Evolutionary conservation across 176 grass and related monocot genomes (phyloP).

Genomic region (Ananas comosus): DNA sequence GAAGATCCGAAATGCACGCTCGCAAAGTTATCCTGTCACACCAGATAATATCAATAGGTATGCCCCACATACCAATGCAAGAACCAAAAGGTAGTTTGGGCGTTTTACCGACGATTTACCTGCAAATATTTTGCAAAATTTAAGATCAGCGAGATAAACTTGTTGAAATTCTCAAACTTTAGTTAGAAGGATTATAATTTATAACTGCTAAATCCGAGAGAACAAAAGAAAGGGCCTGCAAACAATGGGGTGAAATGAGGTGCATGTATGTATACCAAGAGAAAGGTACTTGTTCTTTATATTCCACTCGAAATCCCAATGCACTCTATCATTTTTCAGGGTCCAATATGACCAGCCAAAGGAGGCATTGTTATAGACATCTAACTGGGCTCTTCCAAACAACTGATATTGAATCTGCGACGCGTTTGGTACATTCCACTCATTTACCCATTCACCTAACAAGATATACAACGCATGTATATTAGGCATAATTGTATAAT

Average conservation of each 20-base stretch:
- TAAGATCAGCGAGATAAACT: not conserved
- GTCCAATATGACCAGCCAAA: constrained; percentile 97
- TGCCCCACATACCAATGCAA: constrained; percentile 14
- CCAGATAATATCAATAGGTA: constrained; percentile 14
- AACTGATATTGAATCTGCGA: constrained; percentile 58
- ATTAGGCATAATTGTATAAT: not conserved
- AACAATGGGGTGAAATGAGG: not conserved
- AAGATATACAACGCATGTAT: too few relatives aligned
- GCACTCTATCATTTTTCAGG: constrained; percentile 55
- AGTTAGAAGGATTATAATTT: not conserved
- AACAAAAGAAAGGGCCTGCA: not conserved
- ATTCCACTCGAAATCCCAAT: constrained; percentile 92
- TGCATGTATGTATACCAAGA: constrained; percentile 34
- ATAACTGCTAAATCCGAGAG: not conserved
- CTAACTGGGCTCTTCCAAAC: constrained; percentile 70
- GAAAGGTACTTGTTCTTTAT: constrained; percentile 49
- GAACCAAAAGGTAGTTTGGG: constrained; percentile 18
- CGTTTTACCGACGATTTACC: constrained; percentile 30
- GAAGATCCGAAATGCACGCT: not conserved
- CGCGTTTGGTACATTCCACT: constrained; percentile 65
- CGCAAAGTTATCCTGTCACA: constrained; percentile 11
- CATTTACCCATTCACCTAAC: constrained; percentile 89
- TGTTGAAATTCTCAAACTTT: not conserved
- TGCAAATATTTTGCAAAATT: constrained; percentile 25
- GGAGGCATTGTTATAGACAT: constrained; percentile 67